These are phyloP conservation scores for Centrapalus pauciflorus DNA, from an alignment of 129 eudicot genomes.

Conservation along the genomic window DNA sequence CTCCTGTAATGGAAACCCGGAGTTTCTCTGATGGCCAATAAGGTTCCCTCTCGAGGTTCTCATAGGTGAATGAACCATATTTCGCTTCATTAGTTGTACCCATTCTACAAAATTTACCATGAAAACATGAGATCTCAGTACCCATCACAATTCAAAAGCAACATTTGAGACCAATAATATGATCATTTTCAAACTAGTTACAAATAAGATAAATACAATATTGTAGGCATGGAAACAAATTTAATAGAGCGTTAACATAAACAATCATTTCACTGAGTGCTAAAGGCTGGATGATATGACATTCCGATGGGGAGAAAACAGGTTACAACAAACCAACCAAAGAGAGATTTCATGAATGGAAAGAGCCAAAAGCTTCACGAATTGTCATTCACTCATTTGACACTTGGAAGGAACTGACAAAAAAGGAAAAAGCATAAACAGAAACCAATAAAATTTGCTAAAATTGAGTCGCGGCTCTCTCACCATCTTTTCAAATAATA, in stretches of 20 bases:
- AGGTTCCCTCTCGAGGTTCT: conserved; percentile 85
- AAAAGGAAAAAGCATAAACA: background rate
- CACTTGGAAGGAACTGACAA: background rate
- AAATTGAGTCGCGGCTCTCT: background rate
- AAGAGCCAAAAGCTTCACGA: background rate
- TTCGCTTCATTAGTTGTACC: conserved; percentile 52
- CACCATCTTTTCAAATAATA: background rate
- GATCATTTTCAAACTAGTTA: background rate
- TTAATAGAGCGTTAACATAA: background rate
- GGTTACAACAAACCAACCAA: background rate
- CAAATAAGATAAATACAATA: background rate
- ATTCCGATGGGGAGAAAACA: background rate
- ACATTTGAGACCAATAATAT: background rate
- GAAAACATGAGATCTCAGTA: background rate
- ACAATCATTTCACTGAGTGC: background rate
- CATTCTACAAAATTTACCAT: conserved; percentile 44
- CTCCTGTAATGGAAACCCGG: conserved; percentile 84
- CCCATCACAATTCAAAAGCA: background rate
- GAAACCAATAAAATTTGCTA: no score
- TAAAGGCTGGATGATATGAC: background rate
- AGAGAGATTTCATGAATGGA: background rate
- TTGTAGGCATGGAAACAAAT: background rate
- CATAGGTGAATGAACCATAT: conserved; percentile 86
- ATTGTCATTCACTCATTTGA: background rate
- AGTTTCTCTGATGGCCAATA: conserved; percentile 98